These are phyloP conservation scores for Phytophthora pinifolia DNA, from an alignment of 352 stramenopile species.

Conservation along the genomic window DNA sequence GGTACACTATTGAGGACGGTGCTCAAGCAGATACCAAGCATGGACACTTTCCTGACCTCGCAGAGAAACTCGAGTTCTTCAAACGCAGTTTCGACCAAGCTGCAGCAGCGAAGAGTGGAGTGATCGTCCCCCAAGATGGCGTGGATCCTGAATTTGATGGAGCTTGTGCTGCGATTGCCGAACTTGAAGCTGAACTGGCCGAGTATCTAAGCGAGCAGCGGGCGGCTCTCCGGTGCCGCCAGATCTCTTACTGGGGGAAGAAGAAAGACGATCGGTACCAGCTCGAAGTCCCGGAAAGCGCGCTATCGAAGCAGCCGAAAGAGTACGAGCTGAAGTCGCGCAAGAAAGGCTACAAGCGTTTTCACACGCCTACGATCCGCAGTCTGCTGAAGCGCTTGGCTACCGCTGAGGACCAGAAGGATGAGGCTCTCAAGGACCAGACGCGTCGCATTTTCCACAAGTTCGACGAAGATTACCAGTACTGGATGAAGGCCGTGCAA, in stretches of 20 bases:
- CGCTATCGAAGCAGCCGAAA: constrained; percentile 86
- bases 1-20: constrained; percentile 24
- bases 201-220: constrained; percentile 88
- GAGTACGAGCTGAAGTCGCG: constrained; percentile 95
- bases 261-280: constrained; percentile 97
- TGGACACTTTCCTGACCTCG: constrained; percentile 91
- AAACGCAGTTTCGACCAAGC: constrained; percentile 96
- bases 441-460: constrained; percentile 94
- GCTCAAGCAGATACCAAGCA: constrained; percentile 16
- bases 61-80: constrained; percentile 94
- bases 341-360: constrained; percentile 93
- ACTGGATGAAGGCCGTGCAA: constrained; percentile 94
- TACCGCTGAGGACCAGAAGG: constrained; percentile 76
- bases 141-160: constrained; percentile 95
- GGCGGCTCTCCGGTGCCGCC: constrained; percentile 66
- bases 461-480: constrained; percentile 94
- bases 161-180: constrained; percentile 85
- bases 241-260: constrained; percentile 94
- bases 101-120: constrained; percentile 86
- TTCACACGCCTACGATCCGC: constrained; percentile 89
- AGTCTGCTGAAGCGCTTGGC: constrained; percentile 73
- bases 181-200: constrained; percentile 89
- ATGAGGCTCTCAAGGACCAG: constrained; percentile 87
- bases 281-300: constrained; percentile 90
- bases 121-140: constrained; percentile 93